Evolutionary conservation across 2,329 filamentous ascomycete species (phyloP).

Genomic region (Epichloe amarillans): DNA sequence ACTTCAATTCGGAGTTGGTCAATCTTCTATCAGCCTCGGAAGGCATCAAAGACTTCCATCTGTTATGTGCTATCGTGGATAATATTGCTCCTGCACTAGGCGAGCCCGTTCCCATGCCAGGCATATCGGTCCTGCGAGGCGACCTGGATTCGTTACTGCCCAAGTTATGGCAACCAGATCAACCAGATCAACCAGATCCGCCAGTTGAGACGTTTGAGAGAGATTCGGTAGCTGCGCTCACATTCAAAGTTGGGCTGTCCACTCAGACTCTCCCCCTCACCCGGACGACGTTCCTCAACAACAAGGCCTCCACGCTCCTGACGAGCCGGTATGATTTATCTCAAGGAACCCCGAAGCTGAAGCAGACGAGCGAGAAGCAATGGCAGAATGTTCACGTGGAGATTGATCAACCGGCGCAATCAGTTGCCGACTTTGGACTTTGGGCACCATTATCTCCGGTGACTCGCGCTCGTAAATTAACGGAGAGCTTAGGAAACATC

Average conservation of each 20-base stretch:
- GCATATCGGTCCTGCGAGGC: slow-evolving; percentile 40
- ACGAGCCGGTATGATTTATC: slow-evolving; percentile 20
- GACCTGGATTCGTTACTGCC: slow-evolving; percentile 28
- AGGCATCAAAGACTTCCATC: slow-evolving; percentile 26
- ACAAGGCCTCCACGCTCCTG: slow-evolving; percentile 44
- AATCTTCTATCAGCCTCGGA: slow-evolving; percentile 30
- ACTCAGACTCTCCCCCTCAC: slow-evolving; percentile 51
- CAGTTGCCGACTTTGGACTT: slow-evolving; percentile 14
- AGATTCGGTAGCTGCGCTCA: slow-evolving; percentile 27
- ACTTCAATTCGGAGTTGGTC: slow-evolving; percentile 29
- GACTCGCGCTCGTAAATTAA: slow-evolving; percentile 47
- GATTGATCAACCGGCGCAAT: slow-evolving; percentile 9
- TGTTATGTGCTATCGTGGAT: slow-evolving; percentile 44
- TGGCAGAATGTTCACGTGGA: slow-evolving; percentile 24
- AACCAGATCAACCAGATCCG: slow-evolving; percentile 13
- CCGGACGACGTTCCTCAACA: slow-evolving; percentile 67
- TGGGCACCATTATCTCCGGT: slow-evolving; percentile 45
- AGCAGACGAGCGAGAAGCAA: slow-evolving; percentile 21
- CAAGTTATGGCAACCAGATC: slow-evolving; percentile 26
- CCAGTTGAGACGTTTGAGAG: slow-evolving; percentile 16
- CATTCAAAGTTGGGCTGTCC: slow-evolving; percentile 24
- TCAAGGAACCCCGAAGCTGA: slow-evolving; percentile 10
- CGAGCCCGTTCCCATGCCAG: slow-evolving; percentile 21
- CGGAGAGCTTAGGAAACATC: slow-evolving; percentile 65
- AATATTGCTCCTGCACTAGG: slow-evolving; percentile 28